These are phyloP conservation scores for Ajuga reptans DNA, from an alignment of 305 asterid species.

Conservation along the genomic window DNA sequence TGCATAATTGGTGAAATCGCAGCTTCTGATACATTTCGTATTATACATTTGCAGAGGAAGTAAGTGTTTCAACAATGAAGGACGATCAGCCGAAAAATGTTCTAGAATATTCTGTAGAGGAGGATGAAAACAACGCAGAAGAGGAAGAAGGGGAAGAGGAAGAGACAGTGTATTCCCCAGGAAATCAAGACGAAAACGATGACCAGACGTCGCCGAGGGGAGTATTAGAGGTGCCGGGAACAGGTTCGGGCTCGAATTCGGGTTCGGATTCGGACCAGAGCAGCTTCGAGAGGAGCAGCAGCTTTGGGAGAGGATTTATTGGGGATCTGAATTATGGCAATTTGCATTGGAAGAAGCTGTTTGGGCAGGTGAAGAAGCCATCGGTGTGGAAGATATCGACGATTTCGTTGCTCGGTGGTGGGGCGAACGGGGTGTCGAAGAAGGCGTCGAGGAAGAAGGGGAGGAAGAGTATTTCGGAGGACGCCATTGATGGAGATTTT, in stretches of 20 bases:
- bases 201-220: conserved; percentile 64
- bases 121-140: conserved; percentile 16
- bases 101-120: neutral
- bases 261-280: conserved; percentile 46
- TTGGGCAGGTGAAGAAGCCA: conserved; percentile 47
- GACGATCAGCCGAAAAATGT: neutral
- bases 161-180: neutral
- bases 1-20: no score
- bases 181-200: conserved; percentile 21
- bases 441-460: conserved; percentile 41
- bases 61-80: neutral
- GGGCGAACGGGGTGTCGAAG: conserved; percentile 35
- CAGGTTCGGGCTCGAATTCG: conserved; percentile 40
- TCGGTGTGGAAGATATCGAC: conserved; percentile 48
- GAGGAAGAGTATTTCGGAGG: conserved; percentile 39
- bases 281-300: conserved; percentile 32
- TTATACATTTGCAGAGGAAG: neutral
- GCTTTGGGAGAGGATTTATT: conserved; percentile 26
- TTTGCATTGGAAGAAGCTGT: conserved; percentile 57
- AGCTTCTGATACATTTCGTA: neutral
- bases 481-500: conserved; percentile 46
- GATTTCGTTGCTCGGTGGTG: conserved; percentile 43
- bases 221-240: conserved; percentile 44
- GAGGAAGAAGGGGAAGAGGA: conserved; percentile 3
- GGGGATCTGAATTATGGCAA: conserved; percentile 27